phyloP scores from a whole-genome alignment of 192 early-diverging fungal genomes.

The Rhizophagus sp. region DNA sequence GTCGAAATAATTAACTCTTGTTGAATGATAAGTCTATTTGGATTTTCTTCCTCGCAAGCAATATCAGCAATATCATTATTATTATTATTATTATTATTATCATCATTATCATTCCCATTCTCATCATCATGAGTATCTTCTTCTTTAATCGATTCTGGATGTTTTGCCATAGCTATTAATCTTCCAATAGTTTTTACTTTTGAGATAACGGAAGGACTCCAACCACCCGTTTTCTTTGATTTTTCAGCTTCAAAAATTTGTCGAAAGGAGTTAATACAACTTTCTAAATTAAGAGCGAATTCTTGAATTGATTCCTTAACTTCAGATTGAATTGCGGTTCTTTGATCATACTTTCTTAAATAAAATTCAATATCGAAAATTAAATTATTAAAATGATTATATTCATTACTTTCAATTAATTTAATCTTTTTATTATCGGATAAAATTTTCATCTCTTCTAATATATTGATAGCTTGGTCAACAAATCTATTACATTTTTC shows the following conservation, averaged over 20 bases:
- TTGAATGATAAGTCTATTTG: background rate
- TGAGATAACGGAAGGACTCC: background rate
- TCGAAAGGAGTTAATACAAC: background rate
- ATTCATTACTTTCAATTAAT: background rate
- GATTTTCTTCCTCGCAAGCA: background rate
- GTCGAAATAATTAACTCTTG: background rate
- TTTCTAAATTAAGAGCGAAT: background rate
- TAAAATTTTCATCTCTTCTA: background rate
- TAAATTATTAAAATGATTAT: background rate
- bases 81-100: too few species aligned
- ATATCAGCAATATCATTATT: background rate
- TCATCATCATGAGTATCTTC: too few species aligned
- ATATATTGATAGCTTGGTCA: background rate
- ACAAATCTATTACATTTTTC: background rate
- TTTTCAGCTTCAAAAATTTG: background rate
- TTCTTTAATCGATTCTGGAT: background rate
- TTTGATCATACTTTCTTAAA: background rate
- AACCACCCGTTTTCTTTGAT: background rate
- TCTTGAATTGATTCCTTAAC: background rate
- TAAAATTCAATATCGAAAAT: background rate
- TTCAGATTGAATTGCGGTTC: background rate
- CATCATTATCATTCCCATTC: too few species aligned
- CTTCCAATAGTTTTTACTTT: background rate
- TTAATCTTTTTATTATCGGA: background rate
- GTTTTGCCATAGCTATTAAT: background rate